Evolutionary conservation across 1,284 basidiomycete genomes (phyloP), one percentile per base, ranked within the genome.

Genomic region (Flammula alnicola): DNA sequence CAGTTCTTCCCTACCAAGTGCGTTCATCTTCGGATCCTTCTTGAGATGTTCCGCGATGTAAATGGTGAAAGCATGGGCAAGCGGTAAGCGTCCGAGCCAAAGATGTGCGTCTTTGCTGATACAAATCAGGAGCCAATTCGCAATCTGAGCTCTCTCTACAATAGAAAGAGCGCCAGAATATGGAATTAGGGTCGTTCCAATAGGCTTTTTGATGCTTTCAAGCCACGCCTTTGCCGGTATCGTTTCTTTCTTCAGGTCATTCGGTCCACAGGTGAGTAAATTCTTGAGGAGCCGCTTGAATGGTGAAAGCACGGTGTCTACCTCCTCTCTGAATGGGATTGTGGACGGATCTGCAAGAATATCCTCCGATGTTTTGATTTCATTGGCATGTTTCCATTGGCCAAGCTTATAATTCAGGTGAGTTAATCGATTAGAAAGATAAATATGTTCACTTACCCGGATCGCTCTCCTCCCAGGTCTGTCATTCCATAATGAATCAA

Each of bases 71-170:
- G 50, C 50, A 33, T 55, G 54, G 1, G 49, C 46, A 9, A 46
- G 3, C 4, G 50, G 54, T 25, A 55, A 20, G 7, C 9, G 22
- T 12, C 42, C 32, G 3, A 52, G 27, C 54, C 54, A 55, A 10
- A n/a, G 3, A 12, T 27, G 9, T 22, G 10, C 20, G 20, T 42
- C 33, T 9, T 40, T 16, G 16, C 20, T 30, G 12, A 54, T 47
- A 14, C 49, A 37, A 4, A 11, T 17, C 23, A 51, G 51, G 25
- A 58, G 51, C 56, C 56, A 58, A 43, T 56, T 58, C 6, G 44
- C 23, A 37, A 55, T 51, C 14, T 42, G 47, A 3, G 44, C 47
- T 10, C 54, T 14, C 12, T 58, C 47, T 1, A 37, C 19, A 16
- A 58, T 25, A 5, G 56, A 53, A 3, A 58, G 44, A 10, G 37